Conservation (phyloP, 2,329 filamentous ascomycete genomes). For the Samsoniella hepiali region DNA sequence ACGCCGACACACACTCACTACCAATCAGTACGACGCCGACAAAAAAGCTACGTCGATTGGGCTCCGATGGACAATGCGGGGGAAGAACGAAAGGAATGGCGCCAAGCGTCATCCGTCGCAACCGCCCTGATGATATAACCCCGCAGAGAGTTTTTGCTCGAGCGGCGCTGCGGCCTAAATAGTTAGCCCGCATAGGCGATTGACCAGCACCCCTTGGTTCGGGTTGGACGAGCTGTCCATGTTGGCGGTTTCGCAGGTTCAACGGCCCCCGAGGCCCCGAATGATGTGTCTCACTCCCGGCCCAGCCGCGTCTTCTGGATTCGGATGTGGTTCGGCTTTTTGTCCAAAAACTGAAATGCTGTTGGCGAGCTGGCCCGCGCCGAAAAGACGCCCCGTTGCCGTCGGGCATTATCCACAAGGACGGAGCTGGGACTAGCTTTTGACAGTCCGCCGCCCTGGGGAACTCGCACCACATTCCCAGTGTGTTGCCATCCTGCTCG, state of each 20-base stretch:
- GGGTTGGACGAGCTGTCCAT: not conserved
- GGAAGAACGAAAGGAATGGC: not conserved
- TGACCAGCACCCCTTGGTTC: not conserved
- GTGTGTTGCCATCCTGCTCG: not conserved
- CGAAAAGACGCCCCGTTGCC: constrained; percentile 3
- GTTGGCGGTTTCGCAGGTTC: no score
- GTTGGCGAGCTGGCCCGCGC: not conserved
- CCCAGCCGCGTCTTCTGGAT: not conserved
- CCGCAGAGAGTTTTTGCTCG: not conserved
- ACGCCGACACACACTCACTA: no score
- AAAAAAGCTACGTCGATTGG: not conserved
- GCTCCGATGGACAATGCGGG: not conserved
- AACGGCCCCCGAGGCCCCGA: not conserved
- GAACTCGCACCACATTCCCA: no score
- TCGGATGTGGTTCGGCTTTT: not conserved
- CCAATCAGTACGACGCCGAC: no score
- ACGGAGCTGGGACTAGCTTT: not conserved
- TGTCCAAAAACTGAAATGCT: no score
- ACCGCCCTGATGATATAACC: not conserved
- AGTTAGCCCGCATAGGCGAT: not conserved
- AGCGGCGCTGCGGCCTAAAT: not conserved
- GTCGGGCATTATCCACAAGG: constrained; percentile 2
- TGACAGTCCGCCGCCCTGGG: not conserved
- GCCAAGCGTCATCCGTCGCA: not conserved
- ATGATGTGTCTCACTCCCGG: no score